Conservation (phyloP, 257 asterid genomes). For the Echium plantagineum region DNA sequence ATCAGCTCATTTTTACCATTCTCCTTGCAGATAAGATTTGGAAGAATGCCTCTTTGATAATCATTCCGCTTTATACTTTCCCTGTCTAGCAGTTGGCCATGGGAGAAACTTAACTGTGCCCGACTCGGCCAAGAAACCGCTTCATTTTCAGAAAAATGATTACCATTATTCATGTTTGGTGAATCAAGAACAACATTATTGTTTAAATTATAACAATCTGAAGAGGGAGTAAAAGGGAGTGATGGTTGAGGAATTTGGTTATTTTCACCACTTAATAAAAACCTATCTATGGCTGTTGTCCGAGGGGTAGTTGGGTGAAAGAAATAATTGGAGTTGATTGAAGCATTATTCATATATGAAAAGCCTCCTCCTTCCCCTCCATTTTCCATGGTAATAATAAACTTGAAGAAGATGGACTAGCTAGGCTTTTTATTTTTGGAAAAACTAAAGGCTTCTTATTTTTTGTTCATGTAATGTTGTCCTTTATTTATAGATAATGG, state of each 20-base stretch:
- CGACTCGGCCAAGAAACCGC: constrained; percentile 11
- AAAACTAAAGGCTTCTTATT: too few relatives aligned
- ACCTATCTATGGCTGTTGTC: constrained; percentile 25
- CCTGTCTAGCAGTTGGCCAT: neutral
- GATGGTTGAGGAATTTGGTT: constrained; percentile 1
- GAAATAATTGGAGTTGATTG: too few relatives aligned
- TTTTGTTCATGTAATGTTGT: too few relatives aligned
- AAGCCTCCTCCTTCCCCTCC: constrained; percentile 11
- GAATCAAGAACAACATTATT: neutral
- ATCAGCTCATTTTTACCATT: constrained; percentile 21
- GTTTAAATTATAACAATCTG: neutral
- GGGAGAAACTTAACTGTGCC: constrained; percentile 7
- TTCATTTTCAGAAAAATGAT: neutral
- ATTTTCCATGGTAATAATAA: constrained; percentile 41
- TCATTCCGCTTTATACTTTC: neutral
- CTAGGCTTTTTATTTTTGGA: too few relatives aligned
- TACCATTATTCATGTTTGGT: constrained; percentile 6
- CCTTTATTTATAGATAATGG: too few relatives aligned
- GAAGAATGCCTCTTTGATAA: neutral
- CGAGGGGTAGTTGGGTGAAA: too few relatives aligned
- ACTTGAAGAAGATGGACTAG: too few relatives aligned
- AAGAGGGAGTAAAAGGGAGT: neutral
- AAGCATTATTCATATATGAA: constrained; percentile 8
- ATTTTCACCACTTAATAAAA: constrained; percentile 23
- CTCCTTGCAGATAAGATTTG: too few relatives aligned